Evolutionary conservation across 352 stramenopile species (phyloP).

Genomic region (Phytophthora idaei): DNA sequence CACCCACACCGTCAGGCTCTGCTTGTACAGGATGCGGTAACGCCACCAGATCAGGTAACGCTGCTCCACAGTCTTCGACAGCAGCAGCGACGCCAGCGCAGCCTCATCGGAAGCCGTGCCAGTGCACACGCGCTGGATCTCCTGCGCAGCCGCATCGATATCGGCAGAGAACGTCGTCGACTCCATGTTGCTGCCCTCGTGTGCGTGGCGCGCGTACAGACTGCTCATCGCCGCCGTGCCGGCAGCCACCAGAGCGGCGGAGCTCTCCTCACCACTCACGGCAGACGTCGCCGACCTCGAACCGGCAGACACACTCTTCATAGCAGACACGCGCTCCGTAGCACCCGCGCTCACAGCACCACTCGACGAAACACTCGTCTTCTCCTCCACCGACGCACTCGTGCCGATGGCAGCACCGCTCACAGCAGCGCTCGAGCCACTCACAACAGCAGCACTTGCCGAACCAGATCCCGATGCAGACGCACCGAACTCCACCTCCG

Average conservation of each 20-base stretch:
- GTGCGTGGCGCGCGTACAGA: constrained; percentile 18
- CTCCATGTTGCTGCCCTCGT: constrained; percentile 22
- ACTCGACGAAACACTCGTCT: constrained; percentile 13
- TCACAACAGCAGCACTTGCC: constrained; percentile 8
- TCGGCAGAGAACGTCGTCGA: constrained; percentile 39
- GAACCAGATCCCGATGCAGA: constrained; percentile 21
- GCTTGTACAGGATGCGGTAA: constrained; percentile 55
- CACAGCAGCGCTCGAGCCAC: constrained; percentile 8
- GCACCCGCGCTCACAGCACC: constrained; percentile 2
- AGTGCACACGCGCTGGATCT: constrained; percentile 45
- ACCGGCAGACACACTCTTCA: background rate
- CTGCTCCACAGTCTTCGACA: constrained; percentile 28
- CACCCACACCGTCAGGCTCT: constrained; percentile 57
- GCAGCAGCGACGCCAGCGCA: constrained; percentile 21
- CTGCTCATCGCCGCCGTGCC: constrained; percentile 14
- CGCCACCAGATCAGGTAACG: constrained; percentile 32
- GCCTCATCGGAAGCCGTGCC: constrained; percentile 24
- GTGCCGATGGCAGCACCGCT: constrained; percentile 9
- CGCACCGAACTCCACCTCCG: constrained; percentile 20
- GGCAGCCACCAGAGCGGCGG: constrained; percentile 5
- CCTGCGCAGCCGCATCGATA: constrained; percentile 48
- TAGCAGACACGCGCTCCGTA: constrained; percentile 7
- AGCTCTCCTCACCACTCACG: constrained; percentile 5
- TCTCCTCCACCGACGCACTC: constrained; percentile 22
- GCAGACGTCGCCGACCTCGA: constrained; percentile 8